A percentile compares a stretch with the other conserved stretches of the same genome.
Conservation (phyloP, 2,329 filamentous ascomycete genomes). For the Xylaria sp. region DNA sequence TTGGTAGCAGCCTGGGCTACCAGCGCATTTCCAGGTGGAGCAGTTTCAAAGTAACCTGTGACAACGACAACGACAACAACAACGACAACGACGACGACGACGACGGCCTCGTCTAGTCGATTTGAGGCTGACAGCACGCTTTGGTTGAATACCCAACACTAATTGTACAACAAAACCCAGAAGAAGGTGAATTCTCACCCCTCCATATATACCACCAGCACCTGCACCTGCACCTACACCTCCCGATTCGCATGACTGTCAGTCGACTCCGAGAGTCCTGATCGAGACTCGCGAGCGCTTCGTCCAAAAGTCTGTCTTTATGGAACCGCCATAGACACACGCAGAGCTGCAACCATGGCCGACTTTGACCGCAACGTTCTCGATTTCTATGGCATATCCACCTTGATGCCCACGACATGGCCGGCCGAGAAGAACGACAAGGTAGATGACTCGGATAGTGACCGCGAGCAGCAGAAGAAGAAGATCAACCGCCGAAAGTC, state of each 20-base stretch:
- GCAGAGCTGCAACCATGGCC: conserved; percentile 56
- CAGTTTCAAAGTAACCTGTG: no score
- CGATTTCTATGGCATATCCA: conserved; percentile 87
- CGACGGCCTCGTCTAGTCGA: no score
- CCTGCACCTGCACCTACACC: neutral
- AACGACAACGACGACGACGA: no score
- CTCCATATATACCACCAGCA: neutral
- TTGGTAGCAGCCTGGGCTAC: no score
- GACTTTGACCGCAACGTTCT: conserved; percentile 79
- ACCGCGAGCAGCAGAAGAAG: conserved; percentile 58
- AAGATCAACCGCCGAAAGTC: conserved; percentile 70
- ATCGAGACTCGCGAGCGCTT: neutral
- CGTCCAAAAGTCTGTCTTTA: neutral
- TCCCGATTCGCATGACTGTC: neutral
- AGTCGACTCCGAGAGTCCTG: neutral
- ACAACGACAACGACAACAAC: no score
- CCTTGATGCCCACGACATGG: conserved; percentile 82
- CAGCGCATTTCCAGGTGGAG: neutral
- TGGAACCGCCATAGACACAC: neutral
- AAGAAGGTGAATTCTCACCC: neutral
- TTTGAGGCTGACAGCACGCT: no score
- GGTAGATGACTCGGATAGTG: conserved; percentile 69
- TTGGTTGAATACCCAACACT: neutral
- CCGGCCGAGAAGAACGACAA: conserved; percentile 72
- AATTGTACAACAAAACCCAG: neutral